These are phyloP conservation scores for Exophiala sideris DNA, from an alignment of 2,329 filamentous ascomycete species.

Conservation along the genomic window DNA sequence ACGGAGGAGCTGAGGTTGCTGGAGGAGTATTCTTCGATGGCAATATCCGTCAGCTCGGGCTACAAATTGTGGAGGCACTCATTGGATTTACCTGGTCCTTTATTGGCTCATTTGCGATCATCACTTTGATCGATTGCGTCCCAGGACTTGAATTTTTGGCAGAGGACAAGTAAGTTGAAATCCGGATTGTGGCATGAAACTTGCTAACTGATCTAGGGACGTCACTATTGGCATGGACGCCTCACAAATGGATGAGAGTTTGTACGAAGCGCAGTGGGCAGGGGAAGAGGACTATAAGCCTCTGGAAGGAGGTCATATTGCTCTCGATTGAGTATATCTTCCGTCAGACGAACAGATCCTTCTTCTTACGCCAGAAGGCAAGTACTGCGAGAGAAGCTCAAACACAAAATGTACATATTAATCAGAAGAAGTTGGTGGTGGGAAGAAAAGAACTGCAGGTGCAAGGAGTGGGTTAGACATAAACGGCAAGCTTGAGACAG, in stretches of 20 bases:
- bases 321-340: constrained; percentile 9
- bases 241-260: constrained; percentile 51
- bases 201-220: constrained; percentile 30
- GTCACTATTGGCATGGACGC: constrained; percentile 49
- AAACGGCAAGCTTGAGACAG: too few species aligned
- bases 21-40: constrained; percentile 55
- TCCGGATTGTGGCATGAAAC: neutral
- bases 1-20: constrained; percentile 47
- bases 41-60: constrained; percentile 48
- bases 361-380: neutral
- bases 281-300: constrained; percentile 32
- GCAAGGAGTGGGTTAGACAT: too few species aligned
- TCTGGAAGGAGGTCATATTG: constrained; percentile 17
- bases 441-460: too few species aligned
- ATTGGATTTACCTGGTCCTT: constrained; percentile 54
- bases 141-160: constrained; percentile 53
- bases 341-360: too few species aligned
- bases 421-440: neutral
- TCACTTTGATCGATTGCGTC: constrained; percentile 52
- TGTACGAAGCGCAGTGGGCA: constrained; percentile 38
- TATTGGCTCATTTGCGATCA: constrained; percentile 46
- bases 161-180: constrained; percentile 47
- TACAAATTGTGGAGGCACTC: constrained; percentile 51
- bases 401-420: constrained; percentile 7
- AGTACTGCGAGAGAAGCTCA: constrained; percentile 3